Evolutionary conservation across 768 basidiomycete species (phyloP).

Genomic region (Podaxis mareebaensis): DNA sequence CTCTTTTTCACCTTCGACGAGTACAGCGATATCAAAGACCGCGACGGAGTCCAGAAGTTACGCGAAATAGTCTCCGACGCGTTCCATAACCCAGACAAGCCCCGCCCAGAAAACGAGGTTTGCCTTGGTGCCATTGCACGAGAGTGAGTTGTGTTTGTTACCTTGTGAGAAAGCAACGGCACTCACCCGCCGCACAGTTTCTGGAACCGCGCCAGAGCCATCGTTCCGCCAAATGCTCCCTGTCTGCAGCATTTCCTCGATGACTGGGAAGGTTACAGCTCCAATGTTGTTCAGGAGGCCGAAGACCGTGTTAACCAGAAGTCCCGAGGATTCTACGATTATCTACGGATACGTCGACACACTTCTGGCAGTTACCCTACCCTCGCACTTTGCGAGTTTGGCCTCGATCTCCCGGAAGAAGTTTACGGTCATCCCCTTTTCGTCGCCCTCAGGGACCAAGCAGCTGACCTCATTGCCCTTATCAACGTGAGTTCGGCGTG

Average conservation of each 20-base stretch:
- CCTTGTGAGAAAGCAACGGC: not conserved
- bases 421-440: conserved; percentile 31
- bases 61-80: conserved; percentile 9
- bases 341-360: conserved; percentile 31
- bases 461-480: conserved; percentile 30
- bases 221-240: not conserved
- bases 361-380: conserved; percentile 31
- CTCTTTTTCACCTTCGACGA: conserved; percentile 17
- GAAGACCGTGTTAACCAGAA: conserved; percentile 24
- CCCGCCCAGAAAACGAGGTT: conserved; percentile 1
- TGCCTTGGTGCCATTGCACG: conserved; percentile 2
- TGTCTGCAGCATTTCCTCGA: conserved; percentile 29
- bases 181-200: not conserved
- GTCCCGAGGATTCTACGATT: conserved; percentile 29
- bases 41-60: not conserved
- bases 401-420: conserved; percentile 32
- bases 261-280: conserved; percentile 28
- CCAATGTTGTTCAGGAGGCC: conserved; percentile 33
- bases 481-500: conserved; percentile 24
- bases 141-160: not conserved
- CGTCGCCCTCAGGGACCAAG: conserved; percentile 12
- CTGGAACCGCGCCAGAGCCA: conserved; percentile 7
- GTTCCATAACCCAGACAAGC: conserved; percentile 9
- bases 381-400: conserved; percentile 30
- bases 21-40: conserved; percentile 14